These are phyloP conservation scores for carrot (Daucus carota) DNA, from an alignment of 129 eudicot genomes.

Conservation along the genomic window DH1_v3.0 NC_030384.2:44182001-44182500, in stretches of 20 bases:
- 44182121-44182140: slow-evolving; percentile 19
- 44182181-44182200: not conserved
- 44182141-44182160: not conserved
- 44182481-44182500: too few relatives aligned
- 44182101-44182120: slow-evolving; percentile 16
- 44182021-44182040: not conserved
- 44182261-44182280: not conserved
- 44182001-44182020: not conserved
- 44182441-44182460: not conserved
- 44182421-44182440: not conserved
- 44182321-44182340: not conserved
- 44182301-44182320: not conserved
- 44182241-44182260: not conserved
- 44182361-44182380: too few relatives aligned
- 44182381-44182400: too few relatives aligned
- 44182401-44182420: too few relatives aligned
- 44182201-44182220: not conserved
- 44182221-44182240: not conserved
- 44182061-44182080: slow-evolving; percentile 35
- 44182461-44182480: too few relatives aligned
- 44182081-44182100: slow-evolving; percentile 20
- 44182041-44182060: slow-evolving; percentile 38
- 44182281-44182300: not conserved
- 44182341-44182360: too few relatives aligned
- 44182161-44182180: not conserved